Conservation (phyloP, 2,329 filamentous ascomycete species). For the Colletotrichum sojae region DNA sequence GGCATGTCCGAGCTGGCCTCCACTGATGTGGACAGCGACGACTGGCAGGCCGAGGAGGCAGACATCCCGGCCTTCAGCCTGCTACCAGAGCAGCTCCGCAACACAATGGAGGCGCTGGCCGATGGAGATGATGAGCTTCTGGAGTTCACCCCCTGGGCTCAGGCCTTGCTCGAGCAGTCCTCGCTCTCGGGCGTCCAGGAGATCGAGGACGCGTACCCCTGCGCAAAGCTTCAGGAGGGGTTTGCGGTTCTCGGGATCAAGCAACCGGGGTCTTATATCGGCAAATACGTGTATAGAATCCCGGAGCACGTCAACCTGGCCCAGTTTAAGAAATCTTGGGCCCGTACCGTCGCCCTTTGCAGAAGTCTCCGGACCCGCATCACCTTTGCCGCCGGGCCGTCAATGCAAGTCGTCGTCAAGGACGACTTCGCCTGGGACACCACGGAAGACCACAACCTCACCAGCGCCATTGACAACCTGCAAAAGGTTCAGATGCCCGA, state of each 20-base stretch:
- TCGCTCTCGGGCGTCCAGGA: constrained; percentile 25
- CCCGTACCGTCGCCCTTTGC: no score
- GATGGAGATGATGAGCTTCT: not conserved
- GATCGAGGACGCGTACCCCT: constrained; percentile 55
- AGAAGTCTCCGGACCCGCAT: no score
- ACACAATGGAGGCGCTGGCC: no score
- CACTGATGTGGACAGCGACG: not conserved
- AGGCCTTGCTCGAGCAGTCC: not conserved
- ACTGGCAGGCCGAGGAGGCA: not conserved
- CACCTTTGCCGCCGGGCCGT: constrained; percentile 3
- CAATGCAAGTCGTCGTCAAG: constrained; percentile 40
- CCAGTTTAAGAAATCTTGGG: constrained; percentile 41
- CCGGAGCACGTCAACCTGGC: constrained; percentile 40
- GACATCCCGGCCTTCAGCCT: constrained; percentile 6
- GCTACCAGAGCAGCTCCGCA: not conserved
- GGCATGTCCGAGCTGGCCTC: constrained; percentile 7
- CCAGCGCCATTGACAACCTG: not conserved
- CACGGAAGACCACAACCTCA: not conserved
- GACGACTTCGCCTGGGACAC: constrained; percentile 22
- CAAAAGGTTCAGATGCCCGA: not conserved
- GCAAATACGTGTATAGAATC: constrained; percentile 46
- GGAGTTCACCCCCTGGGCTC: not conserved
- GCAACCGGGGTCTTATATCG: constrained; percentile 54
- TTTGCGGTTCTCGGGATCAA: constrained; percentile 54
- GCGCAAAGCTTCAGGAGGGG: constrained; percentile 57